phyloP scores from a whole-genome alignment of 768 basidiomycete species.

The Sporobolomyces roseus region DNA sequence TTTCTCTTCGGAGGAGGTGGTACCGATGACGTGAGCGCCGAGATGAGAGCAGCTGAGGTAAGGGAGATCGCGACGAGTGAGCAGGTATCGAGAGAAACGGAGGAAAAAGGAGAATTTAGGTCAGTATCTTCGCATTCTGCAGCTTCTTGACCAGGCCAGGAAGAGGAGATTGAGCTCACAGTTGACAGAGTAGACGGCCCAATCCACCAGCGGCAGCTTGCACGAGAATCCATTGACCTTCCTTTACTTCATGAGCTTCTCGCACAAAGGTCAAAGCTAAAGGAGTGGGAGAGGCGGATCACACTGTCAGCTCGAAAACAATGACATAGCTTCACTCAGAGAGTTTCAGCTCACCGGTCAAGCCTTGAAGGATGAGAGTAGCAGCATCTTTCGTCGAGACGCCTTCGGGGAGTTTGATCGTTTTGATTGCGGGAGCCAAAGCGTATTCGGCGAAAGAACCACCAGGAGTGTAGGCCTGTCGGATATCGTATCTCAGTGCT shows the following conservation, averaged over 20 bases:
- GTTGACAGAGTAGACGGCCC: conserved; percentile 54
- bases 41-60: conserved; percentile 62
- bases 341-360: too few species aligned
- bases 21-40: conserved; percentile 89
- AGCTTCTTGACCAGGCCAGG: too few species aligned
- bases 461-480: conserved; percentile 41
- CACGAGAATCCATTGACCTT: conserved; percentile 51
- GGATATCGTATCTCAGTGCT: too few species aligned
- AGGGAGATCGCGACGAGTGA: too few species aligned
- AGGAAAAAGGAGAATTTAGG: too few species aligned
- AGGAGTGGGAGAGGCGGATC: too few species aligned
- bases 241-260: conserved; percentile 79
- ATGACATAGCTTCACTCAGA: too few species aligned
- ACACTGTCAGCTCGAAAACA: too few species aligned
- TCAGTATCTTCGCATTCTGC: too few species aligned
- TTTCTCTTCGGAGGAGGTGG: conserved; percentile 80
- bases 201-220: conserved; percentile 91
- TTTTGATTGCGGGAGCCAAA: conserved; percentile 62
- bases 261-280: conserved; percentile 68
- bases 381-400: conserved; percentile 54
- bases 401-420: conserved; percentile 62
- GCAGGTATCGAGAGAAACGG: too few species aligned
- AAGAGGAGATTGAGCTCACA: too few species aligned
- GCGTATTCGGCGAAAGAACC: conserved; percentile 64
- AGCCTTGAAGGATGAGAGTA: conserved; percentile 65